Conservation (phyloP, 163 green algal genomes). For the Chlorella variabilis region DNA sequence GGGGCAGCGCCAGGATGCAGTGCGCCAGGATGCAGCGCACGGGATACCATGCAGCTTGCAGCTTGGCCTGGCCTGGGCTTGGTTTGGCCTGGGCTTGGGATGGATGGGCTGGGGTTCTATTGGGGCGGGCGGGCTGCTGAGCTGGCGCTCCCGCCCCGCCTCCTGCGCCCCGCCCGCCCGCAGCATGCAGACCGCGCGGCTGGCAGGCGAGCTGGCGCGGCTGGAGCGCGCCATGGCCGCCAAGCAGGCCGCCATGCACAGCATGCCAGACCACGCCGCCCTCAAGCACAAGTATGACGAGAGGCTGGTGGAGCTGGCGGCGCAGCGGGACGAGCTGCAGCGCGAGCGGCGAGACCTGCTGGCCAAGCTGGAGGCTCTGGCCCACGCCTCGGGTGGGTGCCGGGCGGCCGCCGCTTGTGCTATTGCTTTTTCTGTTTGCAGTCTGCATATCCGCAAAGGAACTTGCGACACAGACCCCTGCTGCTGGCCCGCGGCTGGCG, state of each 20-base stretch:
- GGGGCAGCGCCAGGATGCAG: too few relatives aligned
- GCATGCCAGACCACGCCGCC: slow-evolving; percentile 21
- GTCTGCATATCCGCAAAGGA: too few relatives aligned
- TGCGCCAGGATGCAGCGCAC: not conserved
- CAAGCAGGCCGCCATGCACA: slow-evolving; percentile 49
- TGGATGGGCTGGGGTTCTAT: too few relatives aligned
- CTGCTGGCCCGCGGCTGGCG: too few relatives aligned
- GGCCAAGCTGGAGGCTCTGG: slow-evolving; percentile 67
- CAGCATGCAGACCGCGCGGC: slow-evolving; percentile 20
- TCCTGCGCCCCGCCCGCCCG: too few relatives aligned
- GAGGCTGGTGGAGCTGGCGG: slow-evolving; percentile 57
- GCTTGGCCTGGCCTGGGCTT: too few relatives aligned
- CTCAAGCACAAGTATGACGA: slow-evolving; percentile 56
- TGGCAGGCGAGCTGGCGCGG: slow-evolving; percentile 43
- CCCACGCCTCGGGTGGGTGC: slow-evolving; percentile 42
- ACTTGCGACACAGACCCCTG: too few relatives aligned
- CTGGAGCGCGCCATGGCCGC: slow-evolving; percentile 58
- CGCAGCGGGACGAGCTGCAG: slow-evolving; percentile 47
- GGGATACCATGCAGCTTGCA: too few relatives aligned
- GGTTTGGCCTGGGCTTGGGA: too few relatives aligned
- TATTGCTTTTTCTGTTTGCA: too few relatives aligned
- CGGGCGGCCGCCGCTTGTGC: too few relatives aligned
- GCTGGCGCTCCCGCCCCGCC: not conserved
- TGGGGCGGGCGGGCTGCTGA: too few relatives aligned
- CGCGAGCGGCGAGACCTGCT: slow-evolving; percentile 65